Evolutionary conservation across 208 protist genomes (phyloP).

Genomic region (Crithidia expoeki): DNA sequence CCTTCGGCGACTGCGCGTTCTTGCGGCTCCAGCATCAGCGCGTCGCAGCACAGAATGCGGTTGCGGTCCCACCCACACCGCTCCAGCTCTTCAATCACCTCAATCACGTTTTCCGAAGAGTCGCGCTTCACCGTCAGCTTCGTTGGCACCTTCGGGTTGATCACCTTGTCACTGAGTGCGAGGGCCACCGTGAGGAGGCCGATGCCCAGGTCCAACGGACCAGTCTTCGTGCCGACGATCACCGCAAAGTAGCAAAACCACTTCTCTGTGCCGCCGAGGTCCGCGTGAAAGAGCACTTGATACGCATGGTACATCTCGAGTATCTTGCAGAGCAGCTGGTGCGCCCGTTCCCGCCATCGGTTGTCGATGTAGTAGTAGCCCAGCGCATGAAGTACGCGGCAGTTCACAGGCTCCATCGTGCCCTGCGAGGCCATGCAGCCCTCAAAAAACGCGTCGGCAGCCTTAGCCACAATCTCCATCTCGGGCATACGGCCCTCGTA

Average conservation of each 20-base stretch:
- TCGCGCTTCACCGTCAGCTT: slow-evolving; percentile 39
- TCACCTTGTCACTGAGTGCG: slow-evolving; percentile 33
- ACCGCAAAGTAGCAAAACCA: slow-evolving; percentile 52
- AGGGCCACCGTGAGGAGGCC: slow-evolving; percentile 71
- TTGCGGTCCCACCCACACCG: slow-evolving; percentile 66
- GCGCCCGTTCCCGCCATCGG: slow-evolving; percentile 40
- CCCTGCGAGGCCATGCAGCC: slow-evolving; percentile 44
- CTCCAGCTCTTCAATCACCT: slow-evolving; percentile 60
- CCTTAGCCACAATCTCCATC: slow-evolving; percentile 38
- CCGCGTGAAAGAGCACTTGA: slow-evolving; percentile 34
- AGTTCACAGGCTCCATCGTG: slow-evolving; percentile 48
- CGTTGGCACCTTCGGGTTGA: slow-evolving; percentile 45
- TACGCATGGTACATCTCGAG: slow-evolving; percentile 65
- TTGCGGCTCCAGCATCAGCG: slow-evolving; percentile 43
- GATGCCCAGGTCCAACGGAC: slow-evolving; percentile 75
- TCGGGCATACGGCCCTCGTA: slow-evolving; percentile 27
- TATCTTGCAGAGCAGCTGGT: slow-evolving; percentile 48
- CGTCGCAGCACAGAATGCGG: slow-evolving; percentile 54
- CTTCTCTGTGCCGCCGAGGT: slow-evolving; percentile 41
- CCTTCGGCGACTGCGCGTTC: slow-evolving; percentile 28
- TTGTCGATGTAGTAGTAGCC: slow-evolving; percentile 59
- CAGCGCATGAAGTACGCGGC: slow-evolving; percentile 40
- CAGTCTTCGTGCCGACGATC: slow-evolving; percentile 68
- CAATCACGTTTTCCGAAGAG: slow-evolving; percentile 42
- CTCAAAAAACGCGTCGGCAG: slow-evolving; percentile 42